Conservation (phyloP, 148 eudicot genomes). For the Fagopyrum homotropicum region DNA sequence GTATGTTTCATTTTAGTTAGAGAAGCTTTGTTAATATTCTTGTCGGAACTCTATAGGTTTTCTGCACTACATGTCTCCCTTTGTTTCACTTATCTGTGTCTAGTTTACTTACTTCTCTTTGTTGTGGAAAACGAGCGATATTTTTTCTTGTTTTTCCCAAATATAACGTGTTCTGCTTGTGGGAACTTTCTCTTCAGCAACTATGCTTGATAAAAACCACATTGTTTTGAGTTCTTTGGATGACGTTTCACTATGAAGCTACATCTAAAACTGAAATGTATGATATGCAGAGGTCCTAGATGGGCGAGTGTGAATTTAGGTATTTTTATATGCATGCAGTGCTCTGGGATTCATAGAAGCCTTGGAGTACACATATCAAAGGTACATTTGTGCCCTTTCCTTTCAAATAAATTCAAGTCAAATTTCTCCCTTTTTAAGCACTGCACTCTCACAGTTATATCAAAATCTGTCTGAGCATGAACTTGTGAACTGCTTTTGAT, state of each 20-base stretch:
- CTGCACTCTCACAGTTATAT: background rate
- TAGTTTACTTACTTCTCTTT: background rate
- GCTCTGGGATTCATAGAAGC: conserved; percentile 70
- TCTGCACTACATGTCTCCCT: background rate
- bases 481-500: background rate
- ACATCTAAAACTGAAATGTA: background rate
- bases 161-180: background rate
- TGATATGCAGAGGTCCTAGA: conserved; percentile 59
- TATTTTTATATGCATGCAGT: conserved; percentile 66
- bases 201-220: background rate
- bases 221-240: background rate
- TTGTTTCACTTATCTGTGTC: background rate
- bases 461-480: background rate
- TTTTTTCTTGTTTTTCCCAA: background rate
- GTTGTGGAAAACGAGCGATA: background rate
- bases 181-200: background rate
- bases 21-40: background rate
- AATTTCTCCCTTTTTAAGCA: background rate
- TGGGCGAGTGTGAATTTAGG: conserved; percentile 86
- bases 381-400: conserved; percentile 24
- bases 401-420: background rate
- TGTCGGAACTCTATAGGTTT: background rate
- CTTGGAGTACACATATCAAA: conserved; percentile 81
- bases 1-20: conserved; percentile 25
- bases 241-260: background rate